Evolutionary conservation across 257 asterid genomes (phyloP).

Genomic region (Lycium ferocissimum): DNA sequence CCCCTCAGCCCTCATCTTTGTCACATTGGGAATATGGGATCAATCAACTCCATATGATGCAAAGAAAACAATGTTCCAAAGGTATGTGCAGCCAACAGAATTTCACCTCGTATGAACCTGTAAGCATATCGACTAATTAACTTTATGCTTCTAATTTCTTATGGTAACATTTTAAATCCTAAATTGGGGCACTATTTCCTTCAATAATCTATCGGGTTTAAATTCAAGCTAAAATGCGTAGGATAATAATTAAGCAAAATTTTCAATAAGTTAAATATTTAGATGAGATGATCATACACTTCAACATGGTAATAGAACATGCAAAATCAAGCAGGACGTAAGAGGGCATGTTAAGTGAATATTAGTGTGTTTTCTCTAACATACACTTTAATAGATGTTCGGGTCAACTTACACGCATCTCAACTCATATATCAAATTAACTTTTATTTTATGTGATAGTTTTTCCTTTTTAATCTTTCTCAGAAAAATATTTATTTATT

Average conservation of each 20-base stretch:
- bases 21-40: constrained; percentile 23
- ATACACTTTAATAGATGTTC: not conserved
- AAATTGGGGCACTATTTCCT: not conserved
- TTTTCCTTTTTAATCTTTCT: too few relatives aligned
- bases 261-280: too few relatives aligned
- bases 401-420: not conserved
- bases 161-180: not conserved
- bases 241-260: too few relatives aligned
- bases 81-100: not conserved
- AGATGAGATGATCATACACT: too few relatives aligned
- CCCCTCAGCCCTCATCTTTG: constrained; percentile 11
- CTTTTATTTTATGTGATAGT: too few relatives aligned
- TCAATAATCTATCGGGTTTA: too few relatives aligned
- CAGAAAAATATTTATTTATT: too few relatives aligned
- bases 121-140: not conserved
- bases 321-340: too few relatives aligned
- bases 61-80: not conserved
- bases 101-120: not conserved
- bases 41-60: constrained; percentile 8
- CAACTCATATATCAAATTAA: not conserved
- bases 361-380: too few relatives aligned
- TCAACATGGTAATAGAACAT: too few relatives aligned
- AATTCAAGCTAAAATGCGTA: not conserved
- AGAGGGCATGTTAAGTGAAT: too few relatives aligned
- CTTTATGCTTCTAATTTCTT: not conserved